These are phyloP conservation scores for Pseudopithomyces maydicus DNA, from an alignment of 2,329 filamentous ascomycete genomes.

Conservation along the genomic window DNA sequence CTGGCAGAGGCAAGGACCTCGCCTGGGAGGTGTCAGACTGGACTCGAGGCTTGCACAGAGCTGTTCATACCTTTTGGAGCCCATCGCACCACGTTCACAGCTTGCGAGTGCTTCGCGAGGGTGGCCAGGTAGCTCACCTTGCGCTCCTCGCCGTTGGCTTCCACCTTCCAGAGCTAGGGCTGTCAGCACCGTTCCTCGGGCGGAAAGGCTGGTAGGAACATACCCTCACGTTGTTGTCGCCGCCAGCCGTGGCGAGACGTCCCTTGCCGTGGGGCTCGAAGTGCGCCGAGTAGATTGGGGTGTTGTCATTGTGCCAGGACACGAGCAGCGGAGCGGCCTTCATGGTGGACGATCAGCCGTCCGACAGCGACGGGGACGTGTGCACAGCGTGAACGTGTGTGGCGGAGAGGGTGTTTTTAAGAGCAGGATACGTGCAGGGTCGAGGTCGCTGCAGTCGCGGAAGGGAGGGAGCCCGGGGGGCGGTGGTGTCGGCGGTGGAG, in stretches of 20 bases:
- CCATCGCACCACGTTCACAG: slow-evolving; percentile 97
- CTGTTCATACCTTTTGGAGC: slow-evolving; percentile 77
- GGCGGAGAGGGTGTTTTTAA: background rate
- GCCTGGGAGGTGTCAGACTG: slow-evolving; percentile 58
- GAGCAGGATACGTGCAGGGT: background rate
- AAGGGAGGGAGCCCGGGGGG: slow-evolving; percentile 9
- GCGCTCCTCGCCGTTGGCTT: slow-evolving; percentile 80
- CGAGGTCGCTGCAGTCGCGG: slow-evolving; percentile 6
- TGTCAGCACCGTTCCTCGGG: slow-evolving; percentile 42
- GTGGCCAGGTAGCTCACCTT: slow-evolving; percentile 93
- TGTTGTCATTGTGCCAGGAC: slow-evolving; percentile 98
- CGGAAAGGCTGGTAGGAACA: slow-evolving; percentile 37
- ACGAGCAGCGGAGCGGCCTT: slow-evolving; percentile 96
- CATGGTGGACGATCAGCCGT: slow-evolving; percentile 60
- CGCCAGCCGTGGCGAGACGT: slow-evolving; percentile 88
- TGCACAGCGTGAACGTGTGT: background rate
- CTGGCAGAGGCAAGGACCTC: slow-evolving; percentile 93
- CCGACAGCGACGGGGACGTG: slow-evolving; percentile 23
- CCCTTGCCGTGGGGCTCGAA: slow-evolving; percentile 94
- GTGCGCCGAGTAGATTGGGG: slow-evolving; percentile 95
- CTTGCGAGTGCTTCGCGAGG: slow-evolving; percentile 90
- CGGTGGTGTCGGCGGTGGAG: background rate
- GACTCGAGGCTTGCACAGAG: slow-evolving; percentile 1
- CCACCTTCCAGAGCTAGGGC: slow-evolving; percentile 84
- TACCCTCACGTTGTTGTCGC: slow-evolving; percentile 95